Evolutionary conservation across 2,329 filamentous ascomycete species (phyloP), one percentile per base, ranked within the genome.

Genomic region (Fusarium oxysporum): DNA sequence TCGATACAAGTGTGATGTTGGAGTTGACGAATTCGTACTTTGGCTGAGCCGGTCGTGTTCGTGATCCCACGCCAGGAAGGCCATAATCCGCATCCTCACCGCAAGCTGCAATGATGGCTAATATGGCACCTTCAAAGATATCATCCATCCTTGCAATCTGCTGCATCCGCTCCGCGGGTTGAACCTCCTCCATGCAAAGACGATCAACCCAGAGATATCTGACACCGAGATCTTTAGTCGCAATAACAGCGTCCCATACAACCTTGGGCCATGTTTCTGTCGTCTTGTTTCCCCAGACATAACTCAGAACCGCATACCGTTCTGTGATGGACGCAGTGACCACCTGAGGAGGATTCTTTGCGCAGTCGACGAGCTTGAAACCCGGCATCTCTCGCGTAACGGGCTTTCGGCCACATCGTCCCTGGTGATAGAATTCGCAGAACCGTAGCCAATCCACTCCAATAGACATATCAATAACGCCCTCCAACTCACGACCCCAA

Each of bases 51-150:
- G 71, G 65, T 25, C 79, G 71, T 7, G 73, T 64, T n/a, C 76
- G 78, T 9, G 76, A 73, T 13, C 78, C 78, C 1, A 83, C 72
- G 0, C 83, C 83, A 0, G 81, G 80, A 1, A 84, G 76, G 1
- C 83, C 82, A 13, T 81, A 74, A 12, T 68, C 78, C 0, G 81
- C 78, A 44, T 79, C 77, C 5, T 79, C 65, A 2, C 82, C 82
- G 10, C 80, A 80, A 2, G 82, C 81, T 0, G 82, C 82, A 43
- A 84, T 77, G n/a, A 84, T 83, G 1, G 82, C 82, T 14, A 84
- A 23, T 5, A 72, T 76, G 2, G 82, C 78, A 0, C 78, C 76
- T 21, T 79, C 76, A 30, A 82, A 84, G 9, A 84, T 81, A 6
- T 79, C 76, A 21, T 82, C 81, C 83, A 84, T 84, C 11, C 78